Evolutionary conservation across 805 yeast species (phyloP).

Genomic region (Monosporozyma aerobia): DNA sequence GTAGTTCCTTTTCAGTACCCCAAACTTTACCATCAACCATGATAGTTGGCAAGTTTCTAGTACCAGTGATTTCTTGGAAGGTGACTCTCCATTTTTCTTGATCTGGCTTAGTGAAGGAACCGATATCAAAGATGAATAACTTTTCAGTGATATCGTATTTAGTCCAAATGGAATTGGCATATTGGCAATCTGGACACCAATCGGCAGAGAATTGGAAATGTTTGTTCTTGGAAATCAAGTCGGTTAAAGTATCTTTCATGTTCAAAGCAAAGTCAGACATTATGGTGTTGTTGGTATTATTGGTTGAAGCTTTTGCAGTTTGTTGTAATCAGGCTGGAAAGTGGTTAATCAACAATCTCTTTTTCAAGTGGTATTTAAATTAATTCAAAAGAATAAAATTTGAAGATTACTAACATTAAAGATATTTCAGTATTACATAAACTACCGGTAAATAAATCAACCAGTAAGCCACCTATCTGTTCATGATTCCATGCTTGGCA

Average conservation of each 20-base stretch:
- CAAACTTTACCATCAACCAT: conserved; percentile 27
- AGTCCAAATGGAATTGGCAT: conserved; percentile 47
- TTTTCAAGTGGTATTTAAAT: background rate
- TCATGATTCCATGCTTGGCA: background rate
- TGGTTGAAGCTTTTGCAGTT: background rate
- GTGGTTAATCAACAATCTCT: background rate
- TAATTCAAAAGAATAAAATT: background rate
- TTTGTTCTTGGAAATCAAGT: conserved; percentile 37
- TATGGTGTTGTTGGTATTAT: background rate
- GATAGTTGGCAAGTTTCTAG: conserved; percentile 29
- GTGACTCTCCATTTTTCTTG: conserved; percentile 28
- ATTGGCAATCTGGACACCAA: conserved; percentile 76
- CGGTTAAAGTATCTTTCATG: conserved; percentile 14
- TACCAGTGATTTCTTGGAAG: conserved; percentile 25
- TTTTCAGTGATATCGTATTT: conserved; percentile 43
- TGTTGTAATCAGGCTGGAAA: background rate
- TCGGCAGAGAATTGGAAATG: conserved; percentile 55
- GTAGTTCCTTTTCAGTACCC: conserved; percentile 29
- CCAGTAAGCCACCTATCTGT: background rate
- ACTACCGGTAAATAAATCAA: background rate
- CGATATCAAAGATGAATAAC: conserved; percentile 44
- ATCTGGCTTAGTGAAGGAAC: conserved; percentile 16
- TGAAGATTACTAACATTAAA: background rate
- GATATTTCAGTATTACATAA: background rate
- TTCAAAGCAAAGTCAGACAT: conserved; percentile 1